Evolutionary conservation across 169 alveolate species (phyloP), one percentile per base, ranked within the genome.

Genomic region (Theileria sp.): DNA sequence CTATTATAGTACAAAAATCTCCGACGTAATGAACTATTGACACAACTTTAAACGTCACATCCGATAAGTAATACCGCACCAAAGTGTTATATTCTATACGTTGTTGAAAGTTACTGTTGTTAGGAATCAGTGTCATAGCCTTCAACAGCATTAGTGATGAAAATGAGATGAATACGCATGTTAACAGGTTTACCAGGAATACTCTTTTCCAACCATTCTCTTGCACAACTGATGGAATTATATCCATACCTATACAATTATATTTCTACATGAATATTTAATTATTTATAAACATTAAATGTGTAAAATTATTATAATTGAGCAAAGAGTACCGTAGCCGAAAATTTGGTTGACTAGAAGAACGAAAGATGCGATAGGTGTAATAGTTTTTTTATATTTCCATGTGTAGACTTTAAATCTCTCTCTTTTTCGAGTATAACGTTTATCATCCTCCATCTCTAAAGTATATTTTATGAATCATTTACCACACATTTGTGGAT

Each of bases 341-440:
- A 90, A 78, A 65, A 85, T 86, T 71, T 90, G 93, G 80, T 85
- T 90, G 62, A 90, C 92, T 36, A 90, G 49, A 70, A 87, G 86
- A 36, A 90, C 77, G 50, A 90, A 90, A 5, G 94, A 90, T 28
- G 93, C 91, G 56, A 84, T 85, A 3, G 94, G 93, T 44, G 93
- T 80, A 68, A 90, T 90, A 19, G 92, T 90, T 76, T 90, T 90
- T 75, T 87, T 84, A 73, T 90, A 90, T 61, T 87, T 86, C 94
- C 94, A 90, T 62, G 94, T 90, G 79, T 87, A 87, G 32, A 91
- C 92, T 69, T 89, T 87, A 81, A 90, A 90, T 65, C 94, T 84
- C 76, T 87, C 87, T 26, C 94, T 9, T 34, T 81, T 71, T 9
- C 91, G 38, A 4, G 75, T 83, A 50, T 54, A 85, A 9, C 77